Conservation (phyloP, 2,329 filamentous ascomycete species). For the Dactylonectria estremocensis region DNA sequence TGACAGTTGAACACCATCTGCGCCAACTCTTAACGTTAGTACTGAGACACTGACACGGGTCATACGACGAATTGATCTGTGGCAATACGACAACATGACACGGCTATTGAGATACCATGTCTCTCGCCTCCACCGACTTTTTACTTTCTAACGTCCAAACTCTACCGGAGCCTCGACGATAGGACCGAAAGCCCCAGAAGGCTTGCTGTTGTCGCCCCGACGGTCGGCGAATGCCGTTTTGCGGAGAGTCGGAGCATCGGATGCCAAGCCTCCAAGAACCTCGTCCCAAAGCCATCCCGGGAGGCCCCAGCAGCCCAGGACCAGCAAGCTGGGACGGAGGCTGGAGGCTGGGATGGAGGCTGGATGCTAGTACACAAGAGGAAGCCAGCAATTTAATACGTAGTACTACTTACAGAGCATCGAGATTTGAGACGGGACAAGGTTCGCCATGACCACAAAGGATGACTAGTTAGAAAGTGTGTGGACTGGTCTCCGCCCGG, state of each 20-base stretch:
- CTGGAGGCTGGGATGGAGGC: slow-evolving; percentile 2
- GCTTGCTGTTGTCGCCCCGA: slow-evolving; percentile 16
- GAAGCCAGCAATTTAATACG: too few species aligned
- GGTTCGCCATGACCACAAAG: not conserved
- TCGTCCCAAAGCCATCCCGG: slow-evolving; percentile 28
- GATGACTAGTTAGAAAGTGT: not conserved
- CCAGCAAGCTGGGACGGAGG: not conserved
- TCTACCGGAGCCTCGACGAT: not conserved
- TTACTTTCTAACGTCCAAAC: not conserved
- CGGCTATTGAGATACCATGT: not conserved
- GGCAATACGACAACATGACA: not conserved
- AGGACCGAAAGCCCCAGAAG: not conserved
- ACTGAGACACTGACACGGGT: not conserved
- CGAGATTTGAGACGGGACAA: not conserved
- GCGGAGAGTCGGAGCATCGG: slow-evolving; percentile 37
- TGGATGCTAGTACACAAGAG: slow-evolving; percentile 1
- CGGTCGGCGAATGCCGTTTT: slow-evolving; percentile 41
- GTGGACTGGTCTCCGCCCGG: not conserved
- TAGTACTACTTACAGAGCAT: not conserved
- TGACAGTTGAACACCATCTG: not conserved
- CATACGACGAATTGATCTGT: not conserved
- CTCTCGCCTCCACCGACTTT: not conserved
- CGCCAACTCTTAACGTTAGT: not conserved
- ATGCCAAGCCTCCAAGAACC: slow-evolving; percentile 32
- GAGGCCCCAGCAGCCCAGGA: slow-evolving; percentile 1